Percentiles rank a stretch among this genome's conserved stretches.
Evolutionary conservation across 1,284 basidiomycete species (phyloP).

Genomic region (Mycosarcoma maydis): DNA sequence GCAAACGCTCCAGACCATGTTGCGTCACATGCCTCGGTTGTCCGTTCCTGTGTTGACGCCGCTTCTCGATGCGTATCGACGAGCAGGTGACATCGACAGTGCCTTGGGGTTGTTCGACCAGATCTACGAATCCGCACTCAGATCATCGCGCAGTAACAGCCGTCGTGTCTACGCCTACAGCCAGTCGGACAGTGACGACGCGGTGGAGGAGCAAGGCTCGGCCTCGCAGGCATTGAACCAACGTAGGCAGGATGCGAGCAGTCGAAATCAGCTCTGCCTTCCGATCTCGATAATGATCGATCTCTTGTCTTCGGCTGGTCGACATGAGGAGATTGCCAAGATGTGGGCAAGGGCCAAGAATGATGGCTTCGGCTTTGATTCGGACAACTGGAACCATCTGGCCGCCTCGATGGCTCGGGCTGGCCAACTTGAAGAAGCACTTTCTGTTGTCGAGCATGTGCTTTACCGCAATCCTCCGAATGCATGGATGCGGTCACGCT

Average conservation of each 20-base stretch:
- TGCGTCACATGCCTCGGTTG: conserved; percentile 71
- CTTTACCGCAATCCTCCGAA: conserved; percentile 67
- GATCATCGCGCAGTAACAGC: conserved; percentile 33
- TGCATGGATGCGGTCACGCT: conserved; percentile 12
- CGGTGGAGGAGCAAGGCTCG: background rate
- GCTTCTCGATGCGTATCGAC: conserved; percentile 81
- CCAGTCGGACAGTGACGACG: conserved; percentile 1
- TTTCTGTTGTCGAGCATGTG: conserved; percentile 82
- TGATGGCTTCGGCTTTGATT: conserved; percentile 83
- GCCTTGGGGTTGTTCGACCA: conserved; percentile 78
- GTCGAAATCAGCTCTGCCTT: conserved; percentile 75
- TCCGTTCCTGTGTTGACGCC: conserved; percentile 75
- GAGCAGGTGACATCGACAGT: conserved; percentile 72
- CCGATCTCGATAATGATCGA: conserved; percentile 88
- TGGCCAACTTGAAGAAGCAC: conserved; percentile 81
- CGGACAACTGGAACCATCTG: conserved; percentile 92
- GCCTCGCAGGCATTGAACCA: background rate
- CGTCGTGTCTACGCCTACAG: conserved; percentile 37
- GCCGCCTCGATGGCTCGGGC: conserved; percentile 79
- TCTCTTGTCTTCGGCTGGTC: conserved; percentile 66
- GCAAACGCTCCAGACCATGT: conserved; percentile 73
- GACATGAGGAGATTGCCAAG: conserved; percentile 76
- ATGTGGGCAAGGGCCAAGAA: conserved; percentile 77
- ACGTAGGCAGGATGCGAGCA: conserved; percentile 36
- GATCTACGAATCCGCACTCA: conserved; percentile 72